Conservation (phyloP, 176 grass and related monocot species). For the Triticum urartu region DNA sequence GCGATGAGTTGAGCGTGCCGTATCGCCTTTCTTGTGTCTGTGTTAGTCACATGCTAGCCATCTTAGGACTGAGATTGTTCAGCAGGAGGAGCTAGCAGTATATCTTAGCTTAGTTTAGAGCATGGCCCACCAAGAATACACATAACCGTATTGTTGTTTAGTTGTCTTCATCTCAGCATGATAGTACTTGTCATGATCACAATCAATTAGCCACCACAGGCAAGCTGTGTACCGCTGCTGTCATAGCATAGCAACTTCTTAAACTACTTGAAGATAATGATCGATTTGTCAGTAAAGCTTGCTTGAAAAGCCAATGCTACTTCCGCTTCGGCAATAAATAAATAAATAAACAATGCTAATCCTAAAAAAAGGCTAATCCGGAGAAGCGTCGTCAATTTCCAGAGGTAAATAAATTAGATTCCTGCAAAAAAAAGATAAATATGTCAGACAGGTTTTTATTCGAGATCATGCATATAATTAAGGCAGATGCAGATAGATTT, state of each 20-base stretch:
- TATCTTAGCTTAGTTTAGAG: neutral
- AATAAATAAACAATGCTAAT: neutral
- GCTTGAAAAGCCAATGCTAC: neutral
- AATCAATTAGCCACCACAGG: neutral
- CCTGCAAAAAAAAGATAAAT: neutral
- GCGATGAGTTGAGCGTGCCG: neutral
- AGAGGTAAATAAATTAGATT: neutral
- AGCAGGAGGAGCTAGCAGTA: neutral
- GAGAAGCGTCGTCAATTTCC: neutral
- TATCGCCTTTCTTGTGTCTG: neutral
- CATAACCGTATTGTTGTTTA: neutral
- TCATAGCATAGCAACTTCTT: neutral
- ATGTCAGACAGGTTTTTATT: neutral
- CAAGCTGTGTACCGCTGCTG: neutral
- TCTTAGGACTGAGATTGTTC: slow-evolving; percentile 4
- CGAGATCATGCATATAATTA: neutral
- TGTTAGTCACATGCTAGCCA: slow-evolving; percentile 21
- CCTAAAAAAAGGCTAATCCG: neutral
- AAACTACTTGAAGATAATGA: neutral
- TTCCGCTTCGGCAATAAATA: neutral
- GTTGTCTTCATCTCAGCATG: neutral
- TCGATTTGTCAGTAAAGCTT: neutral
- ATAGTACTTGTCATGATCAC: neutral
- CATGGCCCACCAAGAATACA: neutral
- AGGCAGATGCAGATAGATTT: neutral